Base-by-base conservation (phyloP, 306 rosid species). In the Fagus crenata region DNA sequence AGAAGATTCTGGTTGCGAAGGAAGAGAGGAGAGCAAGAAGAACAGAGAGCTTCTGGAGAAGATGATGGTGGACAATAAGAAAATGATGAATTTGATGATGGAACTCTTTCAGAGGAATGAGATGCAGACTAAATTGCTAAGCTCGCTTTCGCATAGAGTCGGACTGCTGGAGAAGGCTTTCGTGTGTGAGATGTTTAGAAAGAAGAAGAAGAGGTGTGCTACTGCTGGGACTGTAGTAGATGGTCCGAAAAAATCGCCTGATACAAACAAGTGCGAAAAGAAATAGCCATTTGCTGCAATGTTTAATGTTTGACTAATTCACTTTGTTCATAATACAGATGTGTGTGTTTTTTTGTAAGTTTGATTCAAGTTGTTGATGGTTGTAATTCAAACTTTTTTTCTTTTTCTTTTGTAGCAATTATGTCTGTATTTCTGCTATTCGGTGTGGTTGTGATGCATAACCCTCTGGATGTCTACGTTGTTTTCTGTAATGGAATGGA, bases 61-160 rank as follows among this genome's bases (percentile, higher is more conserved):
- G 82, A 83, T 93, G 90, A 37, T 83, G 76, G 77, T 76, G 80
- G 96, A 89, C 36, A 93, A 91, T 54, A 77, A 83, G 82, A 91
- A 46, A 78, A 86, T 90, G 90, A 86, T 86, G 88, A 71, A 74
- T 11, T 69, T 90, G 86, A 87, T 93, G 93, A 65, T 72, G 1
- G 81, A 85, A 60, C 72, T 91, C 63, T 80, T 75, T 64, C 76
- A 87, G 78, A 81, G 71, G 77, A 91, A 90, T 59, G 87, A 84
- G 42, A 71, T 56, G 81, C 97, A 93, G 35, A 87, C 86, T 6
- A 49, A 49, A 59, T 42, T 90, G 69, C 80, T 91, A 0, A 77
- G 80, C 56, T 87, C 90, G 14, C 87, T 93, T 64, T 73, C 91
- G 0, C 87, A 82, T 1, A 85, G 97, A 54, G 96, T 93, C 54